Percentiles rank a stretch among this genome's conserved stretches.
Conservation (phyloP, 2,329 filamentous ascomycete species). For the Gaeumannomyces tritici region DNA sequence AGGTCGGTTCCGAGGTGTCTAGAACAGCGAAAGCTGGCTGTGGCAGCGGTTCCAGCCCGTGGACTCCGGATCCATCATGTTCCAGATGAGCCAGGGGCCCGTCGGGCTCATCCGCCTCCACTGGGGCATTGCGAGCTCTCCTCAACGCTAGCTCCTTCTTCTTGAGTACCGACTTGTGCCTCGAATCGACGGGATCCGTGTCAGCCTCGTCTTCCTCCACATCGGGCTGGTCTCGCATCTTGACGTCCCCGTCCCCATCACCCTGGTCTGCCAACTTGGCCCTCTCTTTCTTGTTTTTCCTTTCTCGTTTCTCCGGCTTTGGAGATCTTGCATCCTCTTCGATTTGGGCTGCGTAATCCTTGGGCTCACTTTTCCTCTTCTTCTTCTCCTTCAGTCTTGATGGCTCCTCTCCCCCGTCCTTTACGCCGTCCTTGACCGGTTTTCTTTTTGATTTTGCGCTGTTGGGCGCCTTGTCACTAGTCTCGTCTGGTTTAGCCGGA, state of each 20-base stretch:
- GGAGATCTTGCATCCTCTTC: neutral
- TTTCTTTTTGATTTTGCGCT: constrained; percentile 11
- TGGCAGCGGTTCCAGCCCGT: constrained; percentile 72
- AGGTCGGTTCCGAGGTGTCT: constrained; percentile 50
- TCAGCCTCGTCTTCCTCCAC: neutral
- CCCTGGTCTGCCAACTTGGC: neutral
- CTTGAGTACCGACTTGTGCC: constrained; percentile 42
- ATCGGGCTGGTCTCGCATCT: neutral
- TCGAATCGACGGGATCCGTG: constrained; percentile 6
- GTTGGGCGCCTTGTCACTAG: constrained; percentile 21
- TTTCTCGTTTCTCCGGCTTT: neutral
- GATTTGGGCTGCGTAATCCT: neutral
- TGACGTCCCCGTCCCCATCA: neutral
- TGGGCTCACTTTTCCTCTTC: constrained; percentile 11
- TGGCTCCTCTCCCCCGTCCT: neutral
- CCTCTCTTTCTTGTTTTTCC: neutral
- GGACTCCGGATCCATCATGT: constrained; percentile 29
- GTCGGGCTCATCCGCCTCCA: constrained; percentile 17
- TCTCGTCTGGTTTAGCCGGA: constrained; percentile 7
- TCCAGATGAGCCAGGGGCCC: constrained; percentile 5
- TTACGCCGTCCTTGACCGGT: neutral
- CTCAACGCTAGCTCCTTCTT: constrained; percentile 47
- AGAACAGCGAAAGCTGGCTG: constrained; percentile 59
- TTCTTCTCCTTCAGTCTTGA: constrained; percentile 12
- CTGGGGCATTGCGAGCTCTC: constrained; percentile 30